Evolutionary conservation across 106 monocot species (phyloP).

Genomic region (Amphibolis antarctica): DNA sequence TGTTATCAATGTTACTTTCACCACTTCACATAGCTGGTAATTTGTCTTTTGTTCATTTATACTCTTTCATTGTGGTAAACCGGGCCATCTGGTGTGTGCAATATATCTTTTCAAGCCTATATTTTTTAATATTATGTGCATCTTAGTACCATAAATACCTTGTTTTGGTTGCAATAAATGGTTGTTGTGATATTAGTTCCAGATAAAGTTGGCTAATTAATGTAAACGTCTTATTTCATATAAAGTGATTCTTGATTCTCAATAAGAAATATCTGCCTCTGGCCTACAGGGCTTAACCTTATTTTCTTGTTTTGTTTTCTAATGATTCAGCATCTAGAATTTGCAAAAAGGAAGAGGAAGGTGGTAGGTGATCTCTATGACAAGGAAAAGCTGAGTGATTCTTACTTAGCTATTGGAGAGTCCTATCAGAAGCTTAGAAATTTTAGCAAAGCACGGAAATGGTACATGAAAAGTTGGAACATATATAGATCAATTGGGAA

Average conservation of each 20-base stretch:
- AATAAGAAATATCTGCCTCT: not conserved
- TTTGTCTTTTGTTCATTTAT: too few relatives aligned
- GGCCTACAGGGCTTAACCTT: not conserved
- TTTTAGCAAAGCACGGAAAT: constrained; percentile 81
- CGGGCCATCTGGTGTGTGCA: too few relatives aligned
- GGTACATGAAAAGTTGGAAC: constrained; percentile 97
- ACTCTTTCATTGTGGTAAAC: too few relatives aligned
- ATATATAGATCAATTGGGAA: constrained; percentile 64
- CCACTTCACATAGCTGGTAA: not conserved
- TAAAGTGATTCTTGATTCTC: not conserved
- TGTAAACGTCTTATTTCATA: too few relatives aligned
- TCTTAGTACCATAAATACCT: too few relatives aligned
- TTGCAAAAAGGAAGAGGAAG: constrained; percentile 87
- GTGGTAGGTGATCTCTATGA: constrained; percentile 68
- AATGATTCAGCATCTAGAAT: constrained; percentile 67
- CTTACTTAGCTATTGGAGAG: constrained; percentile 75
- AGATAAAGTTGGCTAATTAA: too few relatives aligned
- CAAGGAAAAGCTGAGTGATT: constrained; percentile 84
- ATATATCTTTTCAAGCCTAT: too few relatives aligned
- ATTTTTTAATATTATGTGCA: too few relatives aligned
- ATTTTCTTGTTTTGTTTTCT: not conserved
- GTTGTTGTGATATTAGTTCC: too few relatives aligned
- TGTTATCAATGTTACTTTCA: not conserved
- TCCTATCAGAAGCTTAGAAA: constrained; percentile 87
- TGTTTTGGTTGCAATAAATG: too few relatives aligned